Base-by-base conservation (phyloP, 2,329 filamentous ascomycete species). In the Sphaerulina populicola region DNA sequence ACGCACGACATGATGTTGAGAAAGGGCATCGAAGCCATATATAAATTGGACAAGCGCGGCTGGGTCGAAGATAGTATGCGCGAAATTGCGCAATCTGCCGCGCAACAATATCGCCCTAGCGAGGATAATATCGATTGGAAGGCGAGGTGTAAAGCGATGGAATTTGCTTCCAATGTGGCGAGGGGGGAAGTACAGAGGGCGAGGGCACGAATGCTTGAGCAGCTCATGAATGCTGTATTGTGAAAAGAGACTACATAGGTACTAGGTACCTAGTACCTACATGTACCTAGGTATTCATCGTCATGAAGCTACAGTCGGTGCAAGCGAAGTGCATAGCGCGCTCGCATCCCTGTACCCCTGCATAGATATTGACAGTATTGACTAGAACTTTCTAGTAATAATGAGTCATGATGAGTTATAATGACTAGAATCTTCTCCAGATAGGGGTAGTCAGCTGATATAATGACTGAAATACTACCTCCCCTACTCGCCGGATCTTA, bases 111-210 rank as follows among this genome's bases (percentile, higher is more conserved):
- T 15, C 45, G 33, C 10, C 44, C 42, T 1, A 47, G 53, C 11
- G 49, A 50, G 3, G 49, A 46, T 4, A 51, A 52, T 9, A 53
- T 65, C 3, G 62, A 67, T 44, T 67, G 64, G 65, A 66, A 62
- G 51, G 51, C 54, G 9, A 61, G 53, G 41, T 65, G 52, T 45
- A 57, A 57, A 50, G 62, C 60, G 9, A 49, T 68, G 53, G 65
- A 66, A 40, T 62, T 68, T 33, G 60, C 57, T 4, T 52, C 57
- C 8, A 59, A 56, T 35, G 52, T 68, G 15, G 65, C 65, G 18
- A 60, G 58, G 33, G 66, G 64, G 0, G 66, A 68, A 55, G 52
- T 66, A 47, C 54, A 61, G 15, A 59, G 61, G 35, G 68, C 59
- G 14, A 63, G 59, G 54, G 57, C 62, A 47, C 44, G 59, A 47